Conservation (phyloP, 257 asterid species). For the Capsicum rhomboideum region DNA sequence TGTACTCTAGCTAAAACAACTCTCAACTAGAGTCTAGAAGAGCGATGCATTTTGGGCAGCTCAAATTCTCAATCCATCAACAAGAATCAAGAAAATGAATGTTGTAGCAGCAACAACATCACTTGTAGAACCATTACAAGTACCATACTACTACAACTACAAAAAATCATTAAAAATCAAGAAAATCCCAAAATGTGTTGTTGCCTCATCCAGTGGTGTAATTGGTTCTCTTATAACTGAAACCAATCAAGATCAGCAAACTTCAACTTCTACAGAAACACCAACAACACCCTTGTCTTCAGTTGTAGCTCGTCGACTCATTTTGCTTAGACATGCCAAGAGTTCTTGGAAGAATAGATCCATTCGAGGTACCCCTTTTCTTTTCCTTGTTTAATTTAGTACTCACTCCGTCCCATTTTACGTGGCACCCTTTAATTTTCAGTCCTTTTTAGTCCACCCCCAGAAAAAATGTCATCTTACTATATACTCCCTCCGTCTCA, state of each 20-base stretch:
- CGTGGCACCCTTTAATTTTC: too few relatives aligned
- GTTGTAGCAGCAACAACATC: not conserved
- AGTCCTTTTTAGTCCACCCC: too few relatives aligned
- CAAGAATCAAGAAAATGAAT: not conserved
- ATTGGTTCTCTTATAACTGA: not conserved
- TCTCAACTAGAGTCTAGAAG: not conserved
- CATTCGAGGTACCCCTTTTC: not conserved
- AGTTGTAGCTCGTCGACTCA: not conserved
- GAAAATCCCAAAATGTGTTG: not conserved
- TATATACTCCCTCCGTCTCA: too few relatives aligned
- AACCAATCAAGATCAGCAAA: not conserved
- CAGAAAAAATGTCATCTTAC: too few relatives aligned
- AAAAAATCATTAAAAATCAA: not conserved
- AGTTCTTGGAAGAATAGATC: slow-evolving; percentile 9
- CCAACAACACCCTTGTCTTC: not conserved
- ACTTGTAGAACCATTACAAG: not conserved
- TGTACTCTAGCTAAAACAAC: not conserved
- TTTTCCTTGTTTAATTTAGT: not conserved
- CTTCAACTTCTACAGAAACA: not conserved
- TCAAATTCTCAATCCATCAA: not conserved
- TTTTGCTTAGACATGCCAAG: slow-evolving; percentile 6
- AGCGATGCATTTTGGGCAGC: not conserved
- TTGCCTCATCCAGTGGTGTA: not conserved
- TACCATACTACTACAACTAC: not conserved
- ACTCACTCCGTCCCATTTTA: too few relatives aligned